Evolutionary conservation across 2,329 filamentous ascomycete species (phyloP).

Genomic region (Rhinocladiella mackenziei): DNA sequence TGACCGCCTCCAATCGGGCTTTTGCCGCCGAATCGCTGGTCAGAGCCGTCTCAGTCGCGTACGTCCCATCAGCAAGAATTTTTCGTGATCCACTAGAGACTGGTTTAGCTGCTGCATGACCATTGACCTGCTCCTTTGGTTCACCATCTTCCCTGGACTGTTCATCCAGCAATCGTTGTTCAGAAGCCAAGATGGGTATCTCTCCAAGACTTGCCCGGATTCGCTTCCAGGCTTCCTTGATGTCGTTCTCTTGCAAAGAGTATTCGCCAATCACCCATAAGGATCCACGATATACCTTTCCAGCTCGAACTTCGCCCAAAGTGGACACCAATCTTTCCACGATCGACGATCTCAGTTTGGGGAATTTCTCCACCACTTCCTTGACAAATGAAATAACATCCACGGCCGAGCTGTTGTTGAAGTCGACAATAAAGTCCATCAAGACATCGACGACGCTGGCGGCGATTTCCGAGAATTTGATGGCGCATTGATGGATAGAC

Average conservation of each 20-base stretch:
- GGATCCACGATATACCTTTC: conserved; percentile 94
- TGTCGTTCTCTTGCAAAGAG: conserved; percentile 87
- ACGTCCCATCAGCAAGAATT: conserved; percentile 92
- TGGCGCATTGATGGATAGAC: conserved; percentile 95
- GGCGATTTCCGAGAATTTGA: conserved; percentile 98
- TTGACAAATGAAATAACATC: conserved; percentile 99
- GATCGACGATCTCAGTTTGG: conserved; percentile 79
- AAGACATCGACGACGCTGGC: conserved; percentile 92
- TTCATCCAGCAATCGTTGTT: conserved; percentile 86
- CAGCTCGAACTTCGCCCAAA: conserved; percentile 85
- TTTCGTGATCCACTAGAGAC: conserved; percentile 65
- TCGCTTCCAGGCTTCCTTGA: conserved; percentile 92
- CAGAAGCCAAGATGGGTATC: conserved; percentile 92
- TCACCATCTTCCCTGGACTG: conserved; percentile 66
- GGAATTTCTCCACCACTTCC: conserved; percentile 98
- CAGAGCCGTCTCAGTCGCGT: conserved; percentile 92
- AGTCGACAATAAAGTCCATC: conserved; percentile 99
- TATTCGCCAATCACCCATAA: conserved; percentile 99
- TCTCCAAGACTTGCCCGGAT: conserved; percentile 92
- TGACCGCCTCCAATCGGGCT: conserved; percentile 91
- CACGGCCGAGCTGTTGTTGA: conserved; percentile 93
- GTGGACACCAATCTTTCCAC: conserved; percentile 85
- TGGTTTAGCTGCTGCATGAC: conserved; percentile 75
- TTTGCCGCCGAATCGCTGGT: conserved; percentile 88
- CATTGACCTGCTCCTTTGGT: conserved; percentile 66